Percentiles rank a stretch among this genome's conserved stretches.
phyloP scores from a whole-genome alignment of 139 green algal genomes.

The Haematococcus sp. region DNA sequence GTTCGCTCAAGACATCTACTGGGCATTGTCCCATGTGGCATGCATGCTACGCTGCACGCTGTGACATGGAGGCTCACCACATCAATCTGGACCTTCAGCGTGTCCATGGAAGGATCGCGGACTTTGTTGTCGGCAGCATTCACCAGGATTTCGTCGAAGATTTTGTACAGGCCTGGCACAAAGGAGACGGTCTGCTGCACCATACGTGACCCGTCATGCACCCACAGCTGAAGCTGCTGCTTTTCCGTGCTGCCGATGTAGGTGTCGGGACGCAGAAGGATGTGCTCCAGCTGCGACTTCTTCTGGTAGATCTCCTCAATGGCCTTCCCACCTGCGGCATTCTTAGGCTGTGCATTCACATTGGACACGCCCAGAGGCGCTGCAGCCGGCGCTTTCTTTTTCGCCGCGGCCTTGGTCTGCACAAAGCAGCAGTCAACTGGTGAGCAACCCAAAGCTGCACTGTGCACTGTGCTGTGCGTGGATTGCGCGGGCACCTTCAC shows the following conservation, averaged over 20 bases:
- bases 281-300: constrained; percentile 97
- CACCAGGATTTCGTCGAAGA: constrained; percentile 99
- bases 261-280: constrained; percentile 96
- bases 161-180: constrained; percentile 98
- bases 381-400: background rate
- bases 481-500: too few relatives aligned
- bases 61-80: constrained; percentile 41
- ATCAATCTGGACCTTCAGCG: constrained; percentile 81
- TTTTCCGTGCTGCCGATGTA: constrained; percentile 95
- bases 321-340: constrained; percentile 40
- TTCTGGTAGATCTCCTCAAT: constrained; percentile 99
- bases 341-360: constrained; percentile 4
- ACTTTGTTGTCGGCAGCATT: constrained; percentile 99
- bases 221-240: constrained; percentile 86
- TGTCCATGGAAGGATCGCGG: constrained; percentile 90
- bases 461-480: too few relatives aligned
- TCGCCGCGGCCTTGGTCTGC: background rate
- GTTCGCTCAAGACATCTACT: too few relatives aligned
- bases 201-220: constrained; percentile 77
- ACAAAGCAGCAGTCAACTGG: too few relatives aligned
- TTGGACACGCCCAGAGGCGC: background rate
- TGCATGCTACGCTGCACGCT: background rate
- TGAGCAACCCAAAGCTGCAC: too few relatives aligned
- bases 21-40: too few relatives aligned
- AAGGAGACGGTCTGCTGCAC: constrained; percentile 59